Conservation (phyloP, 352 stramenopile genomes). For the Phytophthora crassamura region DNA sequence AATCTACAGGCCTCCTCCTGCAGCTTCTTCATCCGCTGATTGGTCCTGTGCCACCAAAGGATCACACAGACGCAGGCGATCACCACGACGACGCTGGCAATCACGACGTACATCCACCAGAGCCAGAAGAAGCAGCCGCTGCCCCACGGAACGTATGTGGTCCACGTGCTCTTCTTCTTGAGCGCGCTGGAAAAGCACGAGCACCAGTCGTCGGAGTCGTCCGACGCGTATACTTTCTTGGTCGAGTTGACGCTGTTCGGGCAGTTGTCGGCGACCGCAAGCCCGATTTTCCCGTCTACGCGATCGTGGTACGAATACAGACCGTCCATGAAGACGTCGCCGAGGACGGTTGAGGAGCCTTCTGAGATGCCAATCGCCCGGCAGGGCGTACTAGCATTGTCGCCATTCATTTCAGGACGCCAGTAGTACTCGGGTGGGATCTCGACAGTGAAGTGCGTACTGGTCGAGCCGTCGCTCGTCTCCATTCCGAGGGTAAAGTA, state of each 20-base stretch:
- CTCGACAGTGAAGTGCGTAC: conserved; percentile 74
- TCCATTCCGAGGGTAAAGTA: conserved; percentile 79
- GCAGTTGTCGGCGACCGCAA: conserved; percentile 81
- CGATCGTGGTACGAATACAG: conserved; percentile 84
- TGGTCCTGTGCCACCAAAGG: conserved; percentile 66
- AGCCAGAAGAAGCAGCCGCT: conserved; percentile 82
- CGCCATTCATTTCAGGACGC: conserved; percentile 80
- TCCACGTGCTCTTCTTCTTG: conserved; percentile 64
- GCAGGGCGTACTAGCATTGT: conserved; percentile 56
- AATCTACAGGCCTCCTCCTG: conserved; percentile 30
- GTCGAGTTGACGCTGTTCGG: conserved; percentile 74
- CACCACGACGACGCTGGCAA: conserved; percentile 64
- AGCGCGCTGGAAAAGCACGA: conserved; percentile 74
- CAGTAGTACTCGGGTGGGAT: conserved; percentile 88
- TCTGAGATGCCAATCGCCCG: conserved; percentile 84
- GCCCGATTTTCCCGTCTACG: conserved; percentile 58
- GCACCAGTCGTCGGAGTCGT: conserved; percentile 61
- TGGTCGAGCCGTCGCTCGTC: conserved; percentile 56
- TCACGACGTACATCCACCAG: conserved; percentile 88
- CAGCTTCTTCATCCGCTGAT: conserved; percentile 50
- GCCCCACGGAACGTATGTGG: conserved; percentile 67
- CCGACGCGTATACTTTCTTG: conserved; percentile 70
- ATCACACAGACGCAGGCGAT: conserved; percentile 64
- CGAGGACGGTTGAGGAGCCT: conserved; percentile 69
- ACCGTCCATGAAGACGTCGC: conserved; percentile 88